Percentiles rank a stretch among this genome's conserved stretches.
Evolutionary conservation across 2,329 filamentous ascomycete species (phyloP).

Genomic region (Chrysoporthe cubensis): DNA sequence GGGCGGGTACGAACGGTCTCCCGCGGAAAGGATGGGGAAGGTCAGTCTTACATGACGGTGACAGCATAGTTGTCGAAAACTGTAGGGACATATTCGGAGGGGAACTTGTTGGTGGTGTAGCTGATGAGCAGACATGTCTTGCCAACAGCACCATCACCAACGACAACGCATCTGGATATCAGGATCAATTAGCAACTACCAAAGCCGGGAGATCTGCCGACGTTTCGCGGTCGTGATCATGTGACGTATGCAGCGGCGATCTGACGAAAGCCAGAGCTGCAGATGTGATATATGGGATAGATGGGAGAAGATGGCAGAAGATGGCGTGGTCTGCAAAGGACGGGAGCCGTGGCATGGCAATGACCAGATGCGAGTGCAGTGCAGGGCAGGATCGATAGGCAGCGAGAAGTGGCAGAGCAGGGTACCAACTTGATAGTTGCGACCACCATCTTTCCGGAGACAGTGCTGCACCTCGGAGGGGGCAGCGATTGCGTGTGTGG

Average conservation of each 20-base stretch:
- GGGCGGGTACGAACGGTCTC: constrained; percentile 22
- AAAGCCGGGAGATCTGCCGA: constrained; percentile 6
- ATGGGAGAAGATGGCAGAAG: constrained; percentile 7
- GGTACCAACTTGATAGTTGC: constrained; percentile 66
- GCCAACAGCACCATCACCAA: constrained; percentile 98
- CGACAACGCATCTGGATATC: constrained; percentile 84
- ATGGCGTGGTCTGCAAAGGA: background rate
- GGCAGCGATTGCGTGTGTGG: constrained; percentile 35
- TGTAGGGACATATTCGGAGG: constrained; percentile 98
- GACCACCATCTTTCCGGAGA: constrained; percentile 59
- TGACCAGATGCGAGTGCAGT: background rate
- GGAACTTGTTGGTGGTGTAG: constrained; percentile 99
- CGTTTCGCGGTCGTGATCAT: constrained; percentile 15
- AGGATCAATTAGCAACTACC: constrained; percentile 28
- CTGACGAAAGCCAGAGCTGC: constrained; percentile 17
- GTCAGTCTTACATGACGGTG: constrained; percentile 88
- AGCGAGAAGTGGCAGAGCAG: constrained; percentile 23
- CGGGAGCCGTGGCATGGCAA: background rate
- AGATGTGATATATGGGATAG: constrained; percentile 9
- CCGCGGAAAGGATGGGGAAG: constrained; percentile 15
- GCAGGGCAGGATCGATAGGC: constrained; percentile 6
- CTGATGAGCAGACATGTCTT: constrained; percentile 99
- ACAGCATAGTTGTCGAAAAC: constrained; percentile 99
- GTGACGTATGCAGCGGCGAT: constrained; percentile 20
- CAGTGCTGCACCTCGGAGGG: constrained; percentile 44